Evolutionary conservation across 257 asterid genomes (phyloP).

Genomic region (Nicotiana benthamiana): DNA sequence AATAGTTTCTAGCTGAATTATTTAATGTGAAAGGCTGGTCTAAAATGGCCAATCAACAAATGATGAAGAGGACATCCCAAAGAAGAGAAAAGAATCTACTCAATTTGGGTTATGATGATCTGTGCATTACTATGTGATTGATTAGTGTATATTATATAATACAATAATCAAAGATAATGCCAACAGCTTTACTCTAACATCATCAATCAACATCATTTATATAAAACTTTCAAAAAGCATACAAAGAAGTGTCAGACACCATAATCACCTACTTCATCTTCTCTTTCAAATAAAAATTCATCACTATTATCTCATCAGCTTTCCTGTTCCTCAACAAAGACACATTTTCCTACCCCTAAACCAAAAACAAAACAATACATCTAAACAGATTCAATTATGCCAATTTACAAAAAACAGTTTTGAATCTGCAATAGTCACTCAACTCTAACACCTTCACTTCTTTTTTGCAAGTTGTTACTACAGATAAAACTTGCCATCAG

Average conservation of each 20-base stretch:
- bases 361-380: not conserved
- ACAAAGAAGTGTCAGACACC: not conserved
- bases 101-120: slow-evolving; percentile 17
- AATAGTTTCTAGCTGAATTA: not conserved
- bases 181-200: not conserved
- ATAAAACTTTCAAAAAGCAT: not conserved
- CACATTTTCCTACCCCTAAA: not conserved
- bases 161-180: slow-evolving; percentile 5
- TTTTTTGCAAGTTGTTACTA: not conserved
- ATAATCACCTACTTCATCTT: slow-evolving; percentile 3
- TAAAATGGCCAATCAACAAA: slow-evolving; percentile 16
- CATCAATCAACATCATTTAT: slow-evolving; percentile 8
- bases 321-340: not conserved
- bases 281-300: not conserved
- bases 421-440: not conserved
- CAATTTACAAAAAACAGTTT: slow-evolving; percentile 11
- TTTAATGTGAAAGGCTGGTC: not conserved
- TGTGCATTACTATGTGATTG: slow-evolving; percentile 12
- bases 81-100: slow-evolving; percentile 19
- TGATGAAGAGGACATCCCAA: slow-evolving; percentile 8
- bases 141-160: slow-evolving; percentile 9
- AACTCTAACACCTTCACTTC: not conserved
- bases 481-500: slow-evolving; percentile 3
- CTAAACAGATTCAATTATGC: slow-evolving; percentile 7
- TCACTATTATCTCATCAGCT: not conserved